Evolutionary conservation across 768 basidiomycete genomes (phyloP).

Genomic region (Porpolomopsis calyptriformis): DNA sequence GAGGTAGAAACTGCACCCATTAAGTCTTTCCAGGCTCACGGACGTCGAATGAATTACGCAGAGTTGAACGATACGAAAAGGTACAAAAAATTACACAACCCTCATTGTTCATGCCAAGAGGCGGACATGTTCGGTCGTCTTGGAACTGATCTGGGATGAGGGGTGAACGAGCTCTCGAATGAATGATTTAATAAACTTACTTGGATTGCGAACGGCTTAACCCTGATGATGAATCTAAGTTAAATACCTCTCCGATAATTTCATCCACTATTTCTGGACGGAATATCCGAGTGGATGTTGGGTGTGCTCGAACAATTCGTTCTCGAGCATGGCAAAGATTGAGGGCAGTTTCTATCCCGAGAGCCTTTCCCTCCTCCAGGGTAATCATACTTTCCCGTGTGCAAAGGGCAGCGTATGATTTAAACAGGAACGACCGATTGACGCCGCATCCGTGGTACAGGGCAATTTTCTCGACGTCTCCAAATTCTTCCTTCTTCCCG

Average conservation of each 20-base stretch:
- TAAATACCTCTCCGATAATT: background rate
- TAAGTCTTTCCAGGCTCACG: too few relatives aligned
- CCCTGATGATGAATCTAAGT: too few relatives aligned
- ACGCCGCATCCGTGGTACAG: conserved; percentile 34
- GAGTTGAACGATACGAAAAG: too few relatives aligned
- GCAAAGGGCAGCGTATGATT: conserved; percentile 32
- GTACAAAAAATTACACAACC: too few relatives aligned
- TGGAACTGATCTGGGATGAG: too few relatives aligned
- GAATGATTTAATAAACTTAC: too few relatives aligned
- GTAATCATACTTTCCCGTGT: conserved; percentile 28
- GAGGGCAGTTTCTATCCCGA: conserved; percentile 34
- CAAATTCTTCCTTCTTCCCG: conserved; percentile 20
- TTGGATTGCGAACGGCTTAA: too few relatives aligned
- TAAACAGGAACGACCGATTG: conserved; percentile 27
- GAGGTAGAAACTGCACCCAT: too few relatives aligned
- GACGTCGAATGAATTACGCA: too few relatives aligned
- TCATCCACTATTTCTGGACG: background rate
- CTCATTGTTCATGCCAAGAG: too few relatives aligned
- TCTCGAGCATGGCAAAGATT: background rate
- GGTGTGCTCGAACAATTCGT: background rate
- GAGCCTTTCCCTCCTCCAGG: conserved; percentile 31
- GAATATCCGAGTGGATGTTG: background rate
- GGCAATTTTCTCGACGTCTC: conserved; percentile 37
- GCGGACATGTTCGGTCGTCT: too few relatives aligned
- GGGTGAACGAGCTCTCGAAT: too few relatives aligned